These are phyloP conservation scores for Claviceps africana DNA, from an alignment of 2,329 filamentous ascomycete species.

Conservation along the genomic window DNA sequence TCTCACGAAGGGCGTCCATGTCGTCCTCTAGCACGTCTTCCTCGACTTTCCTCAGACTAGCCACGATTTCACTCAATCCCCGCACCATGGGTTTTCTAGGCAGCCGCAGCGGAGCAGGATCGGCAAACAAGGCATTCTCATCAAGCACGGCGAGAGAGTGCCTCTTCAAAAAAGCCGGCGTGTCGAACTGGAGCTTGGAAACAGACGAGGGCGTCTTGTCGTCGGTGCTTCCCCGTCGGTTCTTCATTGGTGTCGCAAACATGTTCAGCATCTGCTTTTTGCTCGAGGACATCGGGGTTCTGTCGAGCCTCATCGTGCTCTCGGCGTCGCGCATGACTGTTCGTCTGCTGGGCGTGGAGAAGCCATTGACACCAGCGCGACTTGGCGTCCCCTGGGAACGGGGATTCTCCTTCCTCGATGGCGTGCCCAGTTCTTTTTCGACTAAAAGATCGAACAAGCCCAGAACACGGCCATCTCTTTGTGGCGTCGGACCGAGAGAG, in stretches of 20 bases:
- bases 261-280: constrained; percentile 48
- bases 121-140: constrained; percentile 39
- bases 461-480: constrained; percentile 62
- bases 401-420: constrained; percentile 28
- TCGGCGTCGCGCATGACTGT: constrained; percentile 17
- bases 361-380: constrained; percentile 15
- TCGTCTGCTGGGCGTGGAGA: constrained; percentile 32
- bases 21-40: constrained; percentile 60
- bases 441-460: constrained; percentile 61
- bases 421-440: constrained; percentile 34
- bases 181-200: constrained; percentile 47
- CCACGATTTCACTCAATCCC: constrained; percentile 61
- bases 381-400: constrained; percentile 1
- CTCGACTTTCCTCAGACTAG: constrained; percentile 53
- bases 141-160: constrained; percentile 35
- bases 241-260: constrained; percentile 52
- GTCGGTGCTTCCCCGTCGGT: constrained; percentile 25
- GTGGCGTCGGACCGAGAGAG: constrained; percentile 63
- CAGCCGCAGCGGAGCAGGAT: constrained; percentile 34
- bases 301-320: constrained; percentile 21
- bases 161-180: constrained; percentile 54
- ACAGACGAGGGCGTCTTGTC: constrained; percentile 34
- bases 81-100: constrained; percentile 50
- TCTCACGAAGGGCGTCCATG: constrained; percentile 56
- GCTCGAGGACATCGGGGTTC: constrained; percentile 40